phyloP scores from a whole-genome alignment of 129 eudicot species.

The Erigeron canadensis region DNA sequence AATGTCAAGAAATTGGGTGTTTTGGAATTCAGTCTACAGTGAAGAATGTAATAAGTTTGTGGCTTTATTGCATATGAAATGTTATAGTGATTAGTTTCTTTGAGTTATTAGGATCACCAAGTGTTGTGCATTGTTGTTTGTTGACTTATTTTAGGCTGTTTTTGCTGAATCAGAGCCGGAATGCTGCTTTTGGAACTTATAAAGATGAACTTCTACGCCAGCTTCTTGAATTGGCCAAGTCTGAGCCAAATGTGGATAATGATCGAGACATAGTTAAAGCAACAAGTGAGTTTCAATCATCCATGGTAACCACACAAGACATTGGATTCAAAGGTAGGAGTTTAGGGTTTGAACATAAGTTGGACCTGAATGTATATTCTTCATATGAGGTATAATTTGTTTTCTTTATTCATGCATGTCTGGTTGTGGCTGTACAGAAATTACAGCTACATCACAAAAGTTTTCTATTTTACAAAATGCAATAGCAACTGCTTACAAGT shows the following conservation, averaged over 20 bases:
- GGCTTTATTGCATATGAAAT: not conserved
- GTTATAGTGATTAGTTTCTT: not conserved
- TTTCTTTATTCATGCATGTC: not conserved
- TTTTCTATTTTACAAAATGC: too few relatives aligned
- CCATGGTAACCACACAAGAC: slow-evolving; percentile 26
- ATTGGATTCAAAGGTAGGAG: slow-evolving; percentile 17
- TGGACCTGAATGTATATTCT: slow-evolving; percentile 36
- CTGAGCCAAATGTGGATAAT: slow-evolving; percentile 45
- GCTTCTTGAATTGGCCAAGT: slow-evolving; percentile 72
- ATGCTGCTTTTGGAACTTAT: slow-evolving; percentile 69
- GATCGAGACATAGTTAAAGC: slow-evolving; percentile 37
- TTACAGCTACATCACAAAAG: too few relatives aligned
- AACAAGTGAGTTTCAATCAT: slow-evolving; percentile 25
- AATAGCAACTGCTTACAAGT: too few relatives aligned
- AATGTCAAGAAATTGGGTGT: too few relatives aligned
- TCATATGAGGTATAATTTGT: slow-evolving; percentile 50
- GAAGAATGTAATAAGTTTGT: too few relatives aligned
- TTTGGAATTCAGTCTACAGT: too few relatives aligned
- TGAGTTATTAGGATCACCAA: slow-evolving; percentile 11
- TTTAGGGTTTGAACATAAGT: slow-evolving; percentile 32
- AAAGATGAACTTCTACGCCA: slow-evolving; percentile 74
- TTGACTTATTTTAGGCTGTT: slow-evolving; percentile 30
- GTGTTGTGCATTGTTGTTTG: not conserved
- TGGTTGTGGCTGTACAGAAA: too few relatives aligned
- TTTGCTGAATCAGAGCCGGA: slow-evolving; percentile 60